Evolutionary conservation across 306 rosid species (phyloP), one percentile per base, ranked within the genome.

Genomic region (Trifolium repens): DNA sequence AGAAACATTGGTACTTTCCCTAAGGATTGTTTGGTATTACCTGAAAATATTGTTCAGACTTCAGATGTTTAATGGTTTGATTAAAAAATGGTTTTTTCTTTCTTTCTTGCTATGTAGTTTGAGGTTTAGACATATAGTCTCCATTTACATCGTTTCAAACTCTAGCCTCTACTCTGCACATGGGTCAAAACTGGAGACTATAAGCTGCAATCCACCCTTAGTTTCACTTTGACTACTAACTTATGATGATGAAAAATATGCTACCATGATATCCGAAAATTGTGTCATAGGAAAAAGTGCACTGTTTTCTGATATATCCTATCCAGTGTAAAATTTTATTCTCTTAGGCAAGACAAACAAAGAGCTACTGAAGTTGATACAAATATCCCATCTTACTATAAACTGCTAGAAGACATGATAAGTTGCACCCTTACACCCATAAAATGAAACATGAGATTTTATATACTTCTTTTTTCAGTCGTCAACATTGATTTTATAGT

Each of bases 361-460:
- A 22, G 24, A 22, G 24, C 24, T 0, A 22, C 24, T 0, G 19
- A 9, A 3, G n/a, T 32, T 69, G 8, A 37, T 53, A 55, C 26
- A 71, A 2, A n/a, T 49, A 64, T 59, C 19, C 69, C 50, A 37
- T 78, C 55, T 63, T 17, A 69, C 59, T 42, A 6, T 27, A 62
- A 74, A 30, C 19, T 61, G 61, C 66, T 10, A 39, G 71, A 42
- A 50, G 82, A 64, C 52, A 64, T 63, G 40, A 47, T 46, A 53
- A 71, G 5, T 72, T 42, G n/a, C 24, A 22, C 24, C 24, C 24
- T 22, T 22, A 22, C 24, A 22, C 24, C 24, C 24, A 22, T 22
- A 22, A 22, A 22, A 22, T 22, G 24, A 22, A 22, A 22, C 24
- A 22, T 22, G 24, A 22, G 24, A 22, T 22, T 22, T 22, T 22